phyloP scores from a whole-genome alignment of 1,284 basidiomycete genomes.

The Garcileccinum viscosum region DNA sequence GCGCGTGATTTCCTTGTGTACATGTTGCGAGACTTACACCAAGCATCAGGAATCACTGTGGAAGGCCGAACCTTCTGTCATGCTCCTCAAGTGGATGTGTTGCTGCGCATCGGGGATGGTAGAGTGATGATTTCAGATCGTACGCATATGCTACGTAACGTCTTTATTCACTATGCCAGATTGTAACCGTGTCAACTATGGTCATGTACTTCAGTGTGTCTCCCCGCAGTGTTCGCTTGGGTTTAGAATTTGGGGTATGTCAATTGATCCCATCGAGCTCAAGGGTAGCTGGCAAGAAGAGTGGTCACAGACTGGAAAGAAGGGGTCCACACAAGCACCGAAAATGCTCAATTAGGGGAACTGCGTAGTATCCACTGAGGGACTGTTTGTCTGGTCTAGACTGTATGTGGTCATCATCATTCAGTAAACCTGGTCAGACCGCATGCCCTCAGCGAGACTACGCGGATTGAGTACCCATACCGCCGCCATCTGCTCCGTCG shows the following conservation, averaged over 20 bases:
- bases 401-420: too few relatives aligned
- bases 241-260: too few relatives aligned
- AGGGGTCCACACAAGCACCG: too few relatives aligned
- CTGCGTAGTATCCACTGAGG: too few relatives aligned
- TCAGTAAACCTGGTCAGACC: constrained; percentile 31
- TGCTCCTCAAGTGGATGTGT: background rate
- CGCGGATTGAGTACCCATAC: constrained; percentile 80
- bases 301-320: too few relatives aligned
- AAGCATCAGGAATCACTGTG: background rate
- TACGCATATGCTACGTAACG: background rate
- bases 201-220: background rate
- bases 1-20: background rate
- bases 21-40: background rate
- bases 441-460: constrained; percentile 77
- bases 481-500: constrained; percentile 53
- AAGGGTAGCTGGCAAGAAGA: too few relatives aligned
- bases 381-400: too few relatives aligned
- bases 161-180: background rate
- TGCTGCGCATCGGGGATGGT: background rate
- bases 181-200: background rate
- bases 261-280: too few relatives aligned
- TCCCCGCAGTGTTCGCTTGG: background rate
- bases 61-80: background rate
- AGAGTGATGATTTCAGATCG: background rate
- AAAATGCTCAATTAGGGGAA: too few relatives aligned